Conservation (phyloP, 2,329 filamentous ascomycete species). For the Albophoma yamanashiensis region DNA sequence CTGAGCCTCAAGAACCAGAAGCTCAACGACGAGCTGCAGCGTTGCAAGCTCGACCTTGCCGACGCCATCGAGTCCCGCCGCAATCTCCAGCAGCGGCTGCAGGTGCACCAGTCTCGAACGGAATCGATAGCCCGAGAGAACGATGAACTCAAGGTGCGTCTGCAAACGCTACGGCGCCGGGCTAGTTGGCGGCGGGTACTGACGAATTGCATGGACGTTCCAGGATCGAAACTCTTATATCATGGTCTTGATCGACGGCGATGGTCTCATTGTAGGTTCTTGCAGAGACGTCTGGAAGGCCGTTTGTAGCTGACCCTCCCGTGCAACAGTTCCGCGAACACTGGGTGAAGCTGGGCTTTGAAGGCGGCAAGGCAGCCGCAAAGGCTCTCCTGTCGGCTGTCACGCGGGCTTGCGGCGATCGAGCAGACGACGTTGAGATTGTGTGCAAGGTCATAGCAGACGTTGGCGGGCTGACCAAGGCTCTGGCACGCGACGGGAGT, state of each 20-base stretch:
- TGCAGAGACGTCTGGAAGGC: background rate
- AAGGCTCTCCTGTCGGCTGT: slow-evolving; percentile 37
- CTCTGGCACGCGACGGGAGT: slow-evolving; percentile 37
- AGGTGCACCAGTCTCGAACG: slow-evolving; percentile 24
- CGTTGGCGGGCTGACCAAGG: slow-evolving; percentile 35
- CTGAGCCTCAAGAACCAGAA: slow-evolving; percentile 32
- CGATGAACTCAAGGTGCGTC: slow-evolving; percentile 32
- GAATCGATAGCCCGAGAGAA: slow-evolving; percentile 25
- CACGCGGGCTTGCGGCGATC: slow-evolving; percentile 31
- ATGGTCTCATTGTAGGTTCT: slow-evolving; percentile 44
- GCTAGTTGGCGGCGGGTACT: background rate
- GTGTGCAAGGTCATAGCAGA: slow-evolving; percentile 47
- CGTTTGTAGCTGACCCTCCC: slow-evolving; percentile 1
- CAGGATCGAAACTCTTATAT: slow-evolving; percentile 49
- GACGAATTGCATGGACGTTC: background rate
- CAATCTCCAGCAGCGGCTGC: slow-evolving; percentile 38
- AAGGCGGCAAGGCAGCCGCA: slow-evolving; percentile 43
- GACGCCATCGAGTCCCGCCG: slow-evolving; percentile 36
- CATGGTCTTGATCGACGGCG: slow-evolving; percentile 50
- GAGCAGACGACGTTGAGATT: slow-evolving; percentile 38
- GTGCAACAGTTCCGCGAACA: slow-evolving; percentile 42
- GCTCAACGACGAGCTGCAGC: slow-evolving; percentile 29
- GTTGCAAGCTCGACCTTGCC: slow-evolving; percentile 38
- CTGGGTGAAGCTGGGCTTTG: slow-evolving; percentile 41
- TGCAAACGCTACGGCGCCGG: too few relatives aligned